phyloP scores from a whole-genome alignment of 306 rosid genomes.

The Inga leiocalycina region DNA sequence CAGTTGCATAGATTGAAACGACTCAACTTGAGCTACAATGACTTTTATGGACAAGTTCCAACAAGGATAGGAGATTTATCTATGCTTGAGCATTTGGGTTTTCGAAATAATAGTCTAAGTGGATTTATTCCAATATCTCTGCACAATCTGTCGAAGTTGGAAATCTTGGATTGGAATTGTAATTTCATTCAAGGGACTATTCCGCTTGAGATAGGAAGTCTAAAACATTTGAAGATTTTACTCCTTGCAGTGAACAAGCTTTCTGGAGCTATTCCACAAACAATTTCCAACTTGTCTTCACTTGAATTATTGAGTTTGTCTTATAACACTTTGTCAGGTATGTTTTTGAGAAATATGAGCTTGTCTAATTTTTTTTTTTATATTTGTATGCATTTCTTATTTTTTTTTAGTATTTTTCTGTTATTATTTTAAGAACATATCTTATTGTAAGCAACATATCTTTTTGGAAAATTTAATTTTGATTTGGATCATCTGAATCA shows the following conservation, averaged over 20 bases:
- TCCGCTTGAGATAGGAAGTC: background rate
- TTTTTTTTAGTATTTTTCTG: too few species aligned
- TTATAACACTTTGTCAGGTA: background rate
- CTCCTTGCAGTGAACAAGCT: background rate
- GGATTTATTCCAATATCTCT: background rate
- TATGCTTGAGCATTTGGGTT: too few species aligned
- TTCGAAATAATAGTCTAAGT: too few species aligned
- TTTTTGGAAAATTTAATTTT: too few species aligned
- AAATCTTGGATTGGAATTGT: background rate
- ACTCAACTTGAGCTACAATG: background rate
- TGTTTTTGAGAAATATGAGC: background rate
- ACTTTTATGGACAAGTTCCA: background rate
- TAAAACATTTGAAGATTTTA: background rate
- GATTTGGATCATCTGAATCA: too few species aligned
- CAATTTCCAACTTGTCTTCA: background rate
- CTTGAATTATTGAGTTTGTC: background rate
- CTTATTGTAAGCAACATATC: too few species aligned
- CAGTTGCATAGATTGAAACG: background rate
- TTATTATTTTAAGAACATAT: too few species aligned
- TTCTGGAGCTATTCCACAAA: background rate
- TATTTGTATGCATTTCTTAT: too few species aligned
- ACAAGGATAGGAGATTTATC: too few species aligned
- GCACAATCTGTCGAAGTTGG: background rate
- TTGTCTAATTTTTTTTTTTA: too few species aligned
- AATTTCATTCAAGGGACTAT: background rate